Evolutionary conservation across 768 basidiomycete genomes (phyloP).

Genomic region (Pulveroboletus sp.): DNA sequence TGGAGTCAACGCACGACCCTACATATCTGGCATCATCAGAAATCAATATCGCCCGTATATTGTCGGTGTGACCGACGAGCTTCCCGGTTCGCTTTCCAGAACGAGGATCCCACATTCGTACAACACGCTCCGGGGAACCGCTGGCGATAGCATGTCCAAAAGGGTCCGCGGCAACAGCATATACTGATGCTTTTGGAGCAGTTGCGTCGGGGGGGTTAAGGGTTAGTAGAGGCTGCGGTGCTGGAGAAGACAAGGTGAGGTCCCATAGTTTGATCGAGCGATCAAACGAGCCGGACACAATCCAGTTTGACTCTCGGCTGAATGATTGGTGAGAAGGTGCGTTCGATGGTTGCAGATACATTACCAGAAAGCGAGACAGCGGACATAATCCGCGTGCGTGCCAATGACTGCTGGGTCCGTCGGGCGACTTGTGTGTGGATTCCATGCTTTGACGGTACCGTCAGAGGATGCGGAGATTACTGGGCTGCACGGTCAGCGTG

Average conservation of each 20-base stretch:
- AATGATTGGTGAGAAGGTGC: constrained; percentile 10
- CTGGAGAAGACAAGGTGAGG: constrained; percentile 43
- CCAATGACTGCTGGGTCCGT: constrained; percentile 69
- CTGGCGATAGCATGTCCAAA: constrained; percentile 81
- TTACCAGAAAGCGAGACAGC: constrained; percentile 74
- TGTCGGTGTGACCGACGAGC: constrained; percentile 95
- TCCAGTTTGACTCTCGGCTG: constrained; percentile 80
- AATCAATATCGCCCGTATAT: constrained; percentile 85
- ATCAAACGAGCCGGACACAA: constrained; percentile 94
- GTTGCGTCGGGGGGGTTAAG: constrained; percentile 65
- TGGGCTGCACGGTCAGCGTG: constrained; percentile 23
- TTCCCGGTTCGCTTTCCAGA: constrained; percentile 78
- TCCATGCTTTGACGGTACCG: constrained; percentile 92
- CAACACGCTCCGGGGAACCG: constrained; percentile 88
- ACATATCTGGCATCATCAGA: constrained; percentile 92
- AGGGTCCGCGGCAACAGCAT: constrained; percentile 77
- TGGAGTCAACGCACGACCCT: constrained; percentile 31
- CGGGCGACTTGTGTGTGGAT: constrained; percentile 63
- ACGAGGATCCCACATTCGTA: constrained; percentile 93
- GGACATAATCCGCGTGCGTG: constrained; percentile 81
- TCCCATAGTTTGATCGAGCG: constrained; percentile 96
- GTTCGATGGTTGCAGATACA: not conserved
- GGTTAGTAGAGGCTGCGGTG: constrained; percentile 56
- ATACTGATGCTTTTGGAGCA: constrained; percentile 68
- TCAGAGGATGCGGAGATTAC: constrained; percentile 95